Evolutionary conservation across 768 basidiomycete species (phyloP), one percentile per base, ranked within the genome.

Genomic region (Suillus subluteus): DNA sequence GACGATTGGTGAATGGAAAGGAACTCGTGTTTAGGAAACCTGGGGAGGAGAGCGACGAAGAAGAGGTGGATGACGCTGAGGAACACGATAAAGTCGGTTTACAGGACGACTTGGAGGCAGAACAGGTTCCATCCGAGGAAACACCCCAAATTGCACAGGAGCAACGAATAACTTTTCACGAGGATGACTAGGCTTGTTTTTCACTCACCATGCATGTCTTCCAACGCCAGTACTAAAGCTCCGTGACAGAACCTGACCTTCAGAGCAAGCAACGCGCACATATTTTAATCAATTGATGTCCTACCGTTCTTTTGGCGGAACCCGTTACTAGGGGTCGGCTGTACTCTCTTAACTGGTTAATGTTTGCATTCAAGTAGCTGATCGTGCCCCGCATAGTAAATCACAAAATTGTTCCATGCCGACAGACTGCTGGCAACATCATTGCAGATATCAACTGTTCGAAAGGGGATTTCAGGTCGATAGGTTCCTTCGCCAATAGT

Each of bases 1-100:
- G 94, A 65, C 84, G 95, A 69, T 78, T 97, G 38, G 88, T 96
- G 0, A 92, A 88, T 65, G 94, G 91, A 66, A 86, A 87, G 71
- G 92, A 89, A 72, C 76, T 96, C 21, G 79, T 84, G 43, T 88
- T 89, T 73, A 80, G 78, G 70, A 75, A 76, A 69, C 85, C 85
- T 11, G 87, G 84, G 9, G 86, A 87, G 65, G 85, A 82, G 64
- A 80, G 74, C 61, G 81, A 79, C 58, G 83, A 80, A 12, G 77
- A 75, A 5, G 78, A 74, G 3, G 72, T 70, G 16, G 69, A 58
- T 13, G 64, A 26, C 9, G 43, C 16, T 30, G 54, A 41, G 38
- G 62, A 43, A 35, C 46, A 62, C 50, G 63, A 67, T 26, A 67
- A 68, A 58, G 37, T 58, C 23, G 43, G 43, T 18, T 56, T 56